Base-by-base conservation (phyloP, 768 basidiomycete genomes). In the Lyophyllum decastes region DNA sequence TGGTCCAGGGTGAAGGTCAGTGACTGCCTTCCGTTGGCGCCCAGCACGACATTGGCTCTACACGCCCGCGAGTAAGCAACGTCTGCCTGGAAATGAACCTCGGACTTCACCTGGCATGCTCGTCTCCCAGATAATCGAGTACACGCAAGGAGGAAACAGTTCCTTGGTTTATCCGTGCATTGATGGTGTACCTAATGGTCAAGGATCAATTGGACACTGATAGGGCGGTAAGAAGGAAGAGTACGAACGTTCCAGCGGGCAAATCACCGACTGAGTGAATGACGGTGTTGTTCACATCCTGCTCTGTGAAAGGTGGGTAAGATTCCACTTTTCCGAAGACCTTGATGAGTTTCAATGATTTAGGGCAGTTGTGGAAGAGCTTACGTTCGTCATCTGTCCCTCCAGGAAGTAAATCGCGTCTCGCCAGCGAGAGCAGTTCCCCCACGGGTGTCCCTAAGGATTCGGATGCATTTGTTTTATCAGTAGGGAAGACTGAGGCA, bases 171-270 rank as follows among this genome's bases (percentile, higher is more conserved):
- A 63, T 45, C 3, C 38, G 55, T 1, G 59, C 52, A 21, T 46
- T 21, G 41, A 63, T 60, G 14, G 61, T 60, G 46, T 60, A 63
- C 17, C 62, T 60, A 27, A 4, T 19, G 17, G 25, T 8, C 11
- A n/a, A n/a, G 33, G 22, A 24, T 16, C 16, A 17, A 41, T 40
- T 25, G 12, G 25, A 34, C 22, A 10, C 7, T 26, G 30, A 10
- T n/a, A 3, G n/a, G 8, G 27, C 2, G 19, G 27, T 6, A 12
- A 14, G 5, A 34, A 33, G 30, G n/a, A 16, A 34, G 16, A 11
- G 21, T 49, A 55, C 55, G 43, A 16, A 63, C 62, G 59, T 60
- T 60, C 58, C 58, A n/a, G 62, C 55, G 4, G 58, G 38, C 17
- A 63, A 40, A 30, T 60, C 55, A 5, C 59, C 62, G 7, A 60